phyloP scores from a whole-genome alignment of 2,329 filamentous ascomycete species.

The Elsinoe necatrix region DNA sequence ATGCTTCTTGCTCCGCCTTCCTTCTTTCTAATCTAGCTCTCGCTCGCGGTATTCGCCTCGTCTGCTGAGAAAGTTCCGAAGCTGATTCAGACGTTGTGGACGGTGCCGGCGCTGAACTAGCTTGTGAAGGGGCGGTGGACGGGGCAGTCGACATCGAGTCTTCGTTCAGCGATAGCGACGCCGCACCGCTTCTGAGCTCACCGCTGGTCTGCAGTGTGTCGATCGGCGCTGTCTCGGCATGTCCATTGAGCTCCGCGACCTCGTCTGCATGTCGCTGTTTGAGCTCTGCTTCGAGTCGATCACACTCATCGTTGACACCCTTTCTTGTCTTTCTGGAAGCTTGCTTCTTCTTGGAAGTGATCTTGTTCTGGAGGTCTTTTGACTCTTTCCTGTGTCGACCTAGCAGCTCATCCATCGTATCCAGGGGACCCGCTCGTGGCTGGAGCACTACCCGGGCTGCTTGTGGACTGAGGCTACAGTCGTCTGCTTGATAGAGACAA shows the following conservation, averaged over 20 bases:
- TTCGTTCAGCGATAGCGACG: constrained; percentile 11
- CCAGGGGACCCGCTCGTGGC: too few relatives aligned
- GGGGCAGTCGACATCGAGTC: constrained; percentile 18
- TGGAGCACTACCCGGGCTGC: too few relatives aligned
- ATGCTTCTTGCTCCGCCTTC: constrained; percentile 72
- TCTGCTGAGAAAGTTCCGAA: constrained; percentile 20
- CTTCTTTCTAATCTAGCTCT: constrained; percentile 86
- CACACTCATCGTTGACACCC: constrained; percentile 54
- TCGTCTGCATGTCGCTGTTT: constrained; percentile 47
- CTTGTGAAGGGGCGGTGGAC: constrained; percentile 17
- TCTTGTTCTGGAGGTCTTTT: constrained; percentile 71
- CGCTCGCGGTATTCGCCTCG: constrained; percentile 77
- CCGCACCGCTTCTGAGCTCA: neutral
- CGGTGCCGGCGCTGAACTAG: neutral
- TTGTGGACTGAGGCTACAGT: too few relatives aligned
- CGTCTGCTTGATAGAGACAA: too few relatives aligned
- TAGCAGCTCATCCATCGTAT: constrained; percentile 62
- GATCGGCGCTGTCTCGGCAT: neutral
- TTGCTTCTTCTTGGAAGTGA: constrained; percentile 94
- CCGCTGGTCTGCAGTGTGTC: constrained; percentile 3
- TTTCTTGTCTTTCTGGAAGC: constrained; percentile 73
- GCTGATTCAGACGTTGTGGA: constrained; percentile 12
- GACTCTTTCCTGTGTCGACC: constrained; percentile 79
- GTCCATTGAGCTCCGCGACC: constrained; percentile 35
- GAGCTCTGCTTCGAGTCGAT: constrained; percentile 48